Conservation (phyloP, 495 filamentous ascomycete species). For the Xylaria bambusicola region DNA sequence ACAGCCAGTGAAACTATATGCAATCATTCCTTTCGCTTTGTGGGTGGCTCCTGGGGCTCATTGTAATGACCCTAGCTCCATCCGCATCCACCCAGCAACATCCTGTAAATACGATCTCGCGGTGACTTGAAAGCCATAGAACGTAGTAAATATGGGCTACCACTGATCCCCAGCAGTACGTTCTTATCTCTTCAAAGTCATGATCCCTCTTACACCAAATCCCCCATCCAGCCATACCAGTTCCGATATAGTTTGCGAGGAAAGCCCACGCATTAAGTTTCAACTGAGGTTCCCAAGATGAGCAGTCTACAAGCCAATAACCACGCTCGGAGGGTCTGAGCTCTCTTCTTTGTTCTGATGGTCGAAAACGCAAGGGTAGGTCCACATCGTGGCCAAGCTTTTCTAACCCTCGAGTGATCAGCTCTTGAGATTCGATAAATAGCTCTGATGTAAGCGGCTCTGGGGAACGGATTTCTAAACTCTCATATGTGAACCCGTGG, state of each 20-base stretch:
- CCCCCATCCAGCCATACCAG: constrained; percentile 68
- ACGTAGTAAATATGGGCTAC: constrained; percentile 65
- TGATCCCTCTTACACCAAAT: constrained; percentile 48
- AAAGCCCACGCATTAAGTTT: constrained; percentile 61
- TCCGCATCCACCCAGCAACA: constrained; percentile 60
- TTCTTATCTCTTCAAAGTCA: constrained; percentile 44
- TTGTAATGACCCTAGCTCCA: constrained; percentile 50
- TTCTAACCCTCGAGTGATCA: constrained; percentile 57
- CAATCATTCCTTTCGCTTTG: not conserved
- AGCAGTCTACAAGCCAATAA: constrained; percentile 63
- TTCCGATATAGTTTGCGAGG: constrained; percentile 57
- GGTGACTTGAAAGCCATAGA: constrained; percentile 63
- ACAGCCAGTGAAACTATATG: too few species aligned
- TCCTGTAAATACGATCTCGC: constrained; percentile 54
- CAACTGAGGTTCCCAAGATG: constrained; percentile 41
- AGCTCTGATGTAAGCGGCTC: constrained; percentile 28
- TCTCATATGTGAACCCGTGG: constrained; percentile 32
- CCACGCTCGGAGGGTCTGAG: constrained; percentile 64
- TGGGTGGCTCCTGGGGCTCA: constrained; percentile 29
- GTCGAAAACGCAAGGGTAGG: constrained; percentile 52
- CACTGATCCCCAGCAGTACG: constrained; percentile 69
- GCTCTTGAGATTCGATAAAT: constrained; percentile 23
- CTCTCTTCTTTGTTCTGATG: constrained; percentile 48
- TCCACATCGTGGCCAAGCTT: constrained; percentile 56
- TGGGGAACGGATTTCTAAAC: constrained; percentile 41